Conservation (phyloP, 106 monocot species). For the Phalaenopsis aphrodite region DNA sequence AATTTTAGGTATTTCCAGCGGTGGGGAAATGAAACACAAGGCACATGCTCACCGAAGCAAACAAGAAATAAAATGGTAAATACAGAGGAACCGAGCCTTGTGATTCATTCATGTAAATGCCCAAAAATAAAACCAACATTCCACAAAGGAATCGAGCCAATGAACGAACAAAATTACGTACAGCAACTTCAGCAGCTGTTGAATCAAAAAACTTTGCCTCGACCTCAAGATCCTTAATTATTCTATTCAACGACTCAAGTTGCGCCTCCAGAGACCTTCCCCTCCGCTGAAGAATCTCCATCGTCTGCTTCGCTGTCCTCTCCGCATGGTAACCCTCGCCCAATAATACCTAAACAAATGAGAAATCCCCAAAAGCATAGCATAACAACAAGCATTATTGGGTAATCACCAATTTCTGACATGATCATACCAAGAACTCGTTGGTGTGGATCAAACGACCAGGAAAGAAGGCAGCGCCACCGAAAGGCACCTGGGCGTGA, state of each 20-base stretch:
- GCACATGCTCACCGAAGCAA: too few relatives aligned
- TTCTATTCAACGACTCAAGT: constrained; percentile 46
- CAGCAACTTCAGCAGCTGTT: constrained; percentile 70
- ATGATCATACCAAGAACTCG: constrained; percentile 61
- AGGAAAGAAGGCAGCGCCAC: constrained; percentile 87
- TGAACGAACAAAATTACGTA: constrained; percentile 22
- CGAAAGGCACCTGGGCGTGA: constrained; percentile 71
- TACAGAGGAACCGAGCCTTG: too few relatives aligned
- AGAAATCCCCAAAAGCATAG: constrained; percentile 1
- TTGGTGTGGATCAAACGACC: constrained; percentile 89
- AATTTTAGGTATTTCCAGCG: too few relatives aligned
- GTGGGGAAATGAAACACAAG: too few relatives aligned
- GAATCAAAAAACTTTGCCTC: constrained; percentile 71
- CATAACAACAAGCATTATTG: neutral
- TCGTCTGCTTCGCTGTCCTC: constrained; percentile 75
- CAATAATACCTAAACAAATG: constrained; percentile 60
- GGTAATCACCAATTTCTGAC: neutral
- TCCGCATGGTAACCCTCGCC: constrained; percentile 90
- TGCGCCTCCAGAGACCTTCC: constrained; percentile 57
- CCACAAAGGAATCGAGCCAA: neutral
- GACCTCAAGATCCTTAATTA: constrained; percentile 53
- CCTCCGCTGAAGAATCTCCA: constrained; percentile 72
- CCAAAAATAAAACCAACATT: neutral
- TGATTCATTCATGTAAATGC: neutral
- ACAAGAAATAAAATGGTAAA: too few relatives aligned